Percentiles rank a stretch among this genome's conserved stretches.
phyloP scores from a whole-genome alignment of 2,329 filamentous ascomycete genomes.

The Xenoacremonium recifei region DNA sequence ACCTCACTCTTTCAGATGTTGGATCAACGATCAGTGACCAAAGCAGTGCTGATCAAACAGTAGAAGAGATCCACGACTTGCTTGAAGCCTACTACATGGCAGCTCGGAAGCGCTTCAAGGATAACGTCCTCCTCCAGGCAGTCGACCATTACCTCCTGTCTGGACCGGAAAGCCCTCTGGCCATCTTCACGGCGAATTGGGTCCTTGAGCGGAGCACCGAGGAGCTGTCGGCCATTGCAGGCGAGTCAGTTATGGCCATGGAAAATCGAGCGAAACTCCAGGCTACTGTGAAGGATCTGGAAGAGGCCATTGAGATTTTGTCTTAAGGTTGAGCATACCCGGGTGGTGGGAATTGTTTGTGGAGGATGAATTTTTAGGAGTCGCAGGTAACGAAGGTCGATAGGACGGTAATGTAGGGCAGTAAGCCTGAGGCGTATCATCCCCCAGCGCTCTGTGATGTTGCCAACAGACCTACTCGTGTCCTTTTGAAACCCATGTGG shows the following conservation, averaged over 20 bases:
- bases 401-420: too few species aligned
- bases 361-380: too few species aligned
- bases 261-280: constrained; percentile 17
- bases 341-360: too few species aligned
- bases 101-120: constrained; percentile 31
- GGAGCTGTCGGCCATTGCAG: constrained; percentile 24
- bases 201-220: constrained; percentile 22
- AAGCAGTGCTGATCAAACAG: constrained; percentile 14
- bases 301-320: not conserved
- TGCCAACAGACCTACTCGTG: too few species aligned
- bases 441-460: too few species aligned
- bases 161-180: constrained; percentile 25
- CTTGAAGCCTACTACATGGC: constrained; percentile 33
- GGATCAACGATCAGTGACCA: too few species aligned
- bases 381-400: too few species aligned
- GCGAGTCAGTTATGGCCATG: constrained; percentile 20
- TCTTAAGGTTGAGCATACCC: too few species aligned
- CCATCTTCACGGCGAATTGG: constrained; percentile 30
- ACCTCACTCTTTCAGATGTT: too few species aligned
- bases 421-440: too few species aligned
- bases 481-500: too few species aligned
- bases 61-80: constrained; percentile 29
- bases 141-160: constrained; percentile 26
- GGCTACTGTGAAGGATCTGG: constrained; percentile 14
- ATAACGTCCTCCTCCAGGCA: constrained; percentile 32